phyloP scores from a whole-genome alignment of 2,329 filamentous ascomycete genomes.

The Tothia fuscella region DNA sequence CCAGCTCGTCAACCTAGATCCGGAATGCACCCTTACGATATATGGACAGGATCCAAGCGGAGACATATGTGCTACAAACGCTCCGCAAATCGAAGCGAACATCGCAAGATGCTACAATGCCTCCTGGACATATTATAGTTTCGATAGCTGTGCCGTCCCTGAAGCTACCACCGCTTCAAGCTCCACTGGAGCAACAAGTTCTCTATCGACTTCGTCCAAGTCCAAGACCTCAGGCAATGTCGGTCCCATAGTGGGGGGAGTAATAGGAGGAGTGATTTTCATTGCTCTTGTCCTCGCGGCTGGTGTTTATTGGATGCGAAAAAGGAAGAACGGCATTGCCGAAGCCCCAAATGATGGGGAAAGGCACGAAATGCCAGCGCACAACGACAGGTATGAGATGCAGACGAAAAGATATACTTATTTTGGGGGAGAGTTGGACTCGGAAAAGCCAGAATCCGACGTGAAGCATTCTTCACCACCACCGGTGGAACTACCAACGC shows the following conservation, averaged over 20 bases:
- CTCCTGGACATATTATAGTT: not conserved
- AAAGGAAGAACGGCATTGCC: too few species aligned
- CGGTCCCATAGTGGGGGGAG: not conserved
- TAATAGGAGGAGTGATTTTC: not conserved
- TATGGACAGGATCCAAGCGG: not conserved
- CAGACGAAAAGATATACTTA: too few species aligned
- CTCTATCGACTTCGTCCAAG: not conserved
- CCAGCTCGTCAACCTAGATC: not conserved
- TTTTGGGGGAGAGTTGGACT: too few species aligned
- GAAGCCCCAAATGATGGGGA: too few species aligned
- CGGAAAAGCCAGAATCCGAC: too few species aligned
- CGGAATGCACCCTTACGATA: not conserved
- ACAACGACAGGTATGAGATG: too few species aligned
- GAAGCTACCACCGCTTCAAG: not conserved
- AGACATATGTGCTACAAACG: not conserved
- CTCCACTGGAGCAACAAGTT: too few species aligned
- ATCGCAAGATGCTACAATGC: not conserved
- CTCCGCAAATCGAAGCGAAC: not conserved
- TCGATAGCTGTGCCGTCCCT: not conserved
- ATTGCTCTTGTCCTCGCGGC: not conserved
- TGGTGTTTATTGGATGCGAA: too few species aligned
- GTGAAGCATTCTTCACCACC: too few species aligned
- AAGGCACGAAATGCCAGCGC: too few species aligned
- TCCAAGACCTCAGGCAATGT: not conserved
- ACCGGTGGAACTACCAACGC: too few species aligned